Evolutionary conservation across 1,284 basidiomycete species (phyloP).

Genomic region (Blastosporella zonata): DNA sequence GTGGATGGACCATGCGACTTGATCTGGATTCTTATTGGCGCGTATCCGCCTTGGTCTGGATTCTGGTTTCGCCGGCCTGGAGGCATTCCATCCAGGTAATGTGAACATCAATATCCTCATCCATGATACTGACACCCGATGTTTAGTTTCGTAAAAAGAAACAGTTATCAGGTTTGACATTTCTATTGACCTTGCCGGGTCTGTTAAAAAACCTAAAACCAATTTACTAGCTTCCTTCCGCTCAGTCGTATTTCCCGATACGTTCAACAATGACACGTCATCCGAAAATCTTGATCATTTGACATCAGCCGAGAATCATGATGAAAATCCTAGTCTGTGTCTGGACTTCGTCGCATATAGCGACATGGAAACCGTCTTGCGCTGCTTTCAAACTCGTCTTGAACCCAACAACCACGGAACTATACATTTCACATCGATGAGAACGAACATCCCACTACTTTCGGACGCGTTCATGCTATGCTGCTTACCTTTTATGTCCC

Average conservation of each 20-base stretch:
- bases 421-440: conserved; percentile 22
- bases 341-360: conserved; percentile 26
- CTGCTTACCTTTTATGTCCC: conserved; percentile 34
- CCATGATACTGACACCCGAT: neutral
- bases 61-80: conserved; percentile 18
- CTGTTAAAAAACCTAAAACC: neutral
- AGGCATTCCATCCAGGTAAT: conserved; percentile 13
- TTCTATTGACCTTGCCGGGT: neutral
- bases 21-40: conserved; percentile 21
- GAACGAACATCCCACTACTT: conserved; percentile 23
- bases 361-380: conserved; percentile 15
- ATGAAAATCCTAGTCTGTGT: conserved; percentile 1
- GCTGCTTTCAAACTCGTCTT: conserved; percentile 10
- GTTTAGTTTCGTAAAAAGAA: neutral
- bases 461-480: conserved; percentile 29
- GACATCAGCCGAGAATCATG: neutral
- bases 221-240: neutral
- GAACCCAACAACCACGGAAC: conserved; percentile 3
- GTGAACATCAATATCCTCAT: neutral
- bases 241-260: neutral
- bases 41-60: conserved; percentile 26
- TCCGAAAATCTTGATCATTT: neutral
- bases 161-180: neutral
- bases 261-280: neutral
- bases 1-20: conserved; percentile 30